Evolutionary conservation across 2,329 filamentous ascomycete genomes (phyloP).

Genomic region (Colletotrichum gigasporum): DNA sequence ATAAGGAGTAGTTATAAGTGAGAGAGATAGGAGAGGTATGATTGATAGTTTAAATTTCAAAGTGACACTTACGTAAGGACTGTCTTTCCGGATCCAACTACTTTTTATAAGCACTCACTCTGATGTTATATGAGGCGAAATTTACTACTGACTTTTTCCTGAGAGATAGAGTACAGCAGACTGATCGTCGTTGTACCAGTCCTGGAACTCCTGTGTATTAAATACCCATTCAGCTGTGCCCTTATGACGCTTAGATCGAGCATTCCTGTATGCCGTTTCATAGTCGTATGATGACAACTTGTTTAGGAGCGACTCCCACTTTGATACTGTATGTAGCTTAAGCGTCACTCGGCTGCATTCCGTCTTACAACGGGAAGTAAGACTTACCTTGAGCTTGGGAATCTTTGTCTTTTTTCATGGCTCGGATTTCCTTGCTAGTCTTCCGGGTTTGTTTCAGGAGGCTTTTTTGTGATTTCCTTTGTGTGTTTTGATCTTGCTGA

Average conservation of each 20-base stretch:
- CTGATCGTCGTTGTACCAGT: background rate
- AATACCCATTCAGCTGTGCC: background rate
- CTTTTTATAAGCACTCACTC: background rate
- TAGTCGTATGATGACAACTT: background rate
- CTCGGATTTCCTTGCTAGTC: too few relatives aligned
- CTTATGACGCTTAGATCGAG: background rate
- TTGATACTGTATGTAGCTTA: background rate
- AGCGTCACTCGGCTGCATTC: too few relatives aligned
- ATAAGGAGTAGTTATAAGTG: too few relatives aligned
- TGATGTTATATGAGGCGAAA: background rate
- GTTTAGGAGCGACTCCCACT: background rate
- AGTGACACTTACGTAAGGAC: background rate
- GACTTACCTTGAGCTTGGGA: too few relatives aligned
- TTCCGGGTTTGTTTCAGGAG: background rate
- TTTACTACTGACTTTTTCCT: background rate
- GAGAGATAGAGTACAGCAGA: background rate
- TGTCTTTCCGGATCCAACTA: background rate
- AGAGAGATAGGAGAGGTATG: too few relatives aligned
- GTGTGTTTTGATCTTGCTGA: background rate
- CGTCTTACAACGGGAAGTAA: too few relatives aligned
- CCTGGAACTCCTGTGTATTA: background rate
- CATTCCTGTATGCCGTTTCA: background rate
- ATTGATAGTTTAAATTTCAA: too few relatives aligned
- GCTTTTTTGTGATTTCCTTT: background rate
- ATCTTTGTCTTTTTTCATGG: background rate